Evolutionary conservation across 1,139 yeast genomes (phyloP), one percentile per base, ranked within the genome.

Genomic region (Spencermartinsiella ligniputridi): DNA sequence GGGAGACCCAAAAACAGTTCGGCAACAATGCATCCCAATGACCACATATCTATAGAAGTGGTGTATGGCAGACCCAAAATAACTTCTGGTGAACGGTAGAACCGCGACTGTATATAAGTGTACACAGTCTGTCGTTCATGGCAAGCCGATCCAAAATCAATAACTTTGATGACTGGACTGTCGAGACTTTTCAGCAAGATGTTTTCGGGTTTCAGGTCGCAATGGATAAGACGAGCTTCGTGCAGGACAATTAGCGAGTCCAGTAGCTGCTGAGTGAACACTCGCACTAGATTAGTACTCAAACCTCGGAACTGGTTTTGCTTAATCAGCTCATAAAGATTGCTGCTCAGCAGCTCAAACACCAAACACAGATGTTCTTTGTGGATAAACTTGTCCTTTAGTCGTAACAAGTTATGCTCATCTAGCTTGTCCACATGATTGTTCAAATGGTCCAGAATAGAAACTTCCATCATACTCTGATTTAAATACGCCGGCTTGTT

Each of bases 1-100:
- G 99, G 99, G 46, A 92, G 72, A 0, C 99, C 99, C 45, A 92
- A 67, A 57, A 89, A 92, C 44, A 92, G 69, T 62, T 92, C 99
- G 1, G 96, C 97, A 29, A 90, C 83, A 44, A 94, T 92, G 69
- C 99, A 92, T 1, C 98, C 99, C 37, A 92, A 70, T 1, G 97
- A 89, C 99, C 99, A 92, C 90, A 92, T 89, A 64, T 92, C 99
- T 47, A 92, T 92, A 6, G 96, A 81, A 17, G 95, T 81, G 0
- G 96, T 85, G 51, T 70, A 70, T 3, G 96, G 96, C 39, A 92
- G 71, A 0, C 99, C 98, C 24, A 92, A 67, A 3, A 92, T 79
- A 16, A 92, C 96, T 63, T 92, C 99, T 0, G 99, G 99, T 0
- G 96, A 87, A 50, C 99, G 74, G 65, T 94, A 94, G 62, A 92